Conservation (phyloP, 495 filamentous ascomycete species). For the Aspergillus sclerotioniger region DNA sequence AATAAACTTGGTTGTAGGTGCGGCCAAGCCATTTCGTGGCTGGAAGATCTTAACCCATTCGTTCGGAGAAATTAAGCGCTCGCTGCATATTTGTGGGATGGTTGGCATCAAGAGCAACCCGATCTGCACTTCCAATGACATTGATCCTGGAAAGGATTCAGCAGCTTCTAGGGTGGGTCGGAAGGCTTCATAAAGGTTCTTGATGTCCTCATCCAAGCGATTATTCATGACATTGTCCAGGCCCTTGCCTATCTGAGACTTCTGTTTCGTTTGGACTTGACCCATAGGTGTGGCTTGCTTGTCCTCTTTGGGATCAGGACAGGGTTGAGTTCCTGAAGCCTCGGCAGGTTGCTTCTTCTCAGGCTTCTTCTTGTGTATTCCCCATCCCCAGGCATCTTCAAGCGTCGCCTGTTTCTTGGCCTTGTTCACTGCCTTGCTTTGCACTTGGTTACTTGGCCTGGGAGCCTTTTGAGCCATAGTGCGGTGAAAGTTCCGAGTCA, state of each 20-base stretch:
- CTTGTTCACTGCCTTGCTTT: conserved; percentile 13
- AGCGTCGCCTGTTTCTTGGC: conserved; percentile 28
- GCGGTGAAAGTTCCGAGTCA: conserved; percentile 18
- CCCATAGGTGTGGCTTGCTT: not conserved
- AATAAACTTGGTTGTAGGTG: conserved; percentile 27
- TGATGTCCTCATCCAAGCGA: conserved; percentile 9
- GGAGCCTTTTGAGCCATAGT: conserved; percentile 28
- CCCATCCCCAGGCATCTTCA: conserved; percentile 33
- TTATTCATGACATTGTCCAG: no score
- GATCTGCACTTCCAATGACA: conserved; percentile 37
- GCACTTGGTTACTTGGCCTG: conserved; percentile 9
- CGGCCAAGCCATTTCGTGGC: conserved; percentile 14
- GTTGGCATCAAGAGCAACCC: conserved; percentile 33
- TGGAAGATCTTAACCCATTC: conserved; percentile 30
- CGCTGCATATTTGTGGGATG: conserved; percentile 21
- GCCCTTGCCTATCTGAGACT: conserved; percentile 5
- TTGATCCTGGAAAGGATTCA: conserved; percentile 26
- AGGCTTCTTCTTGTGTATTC: conserved; percentile 13
- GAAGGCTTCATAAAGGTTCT: conserved; percentile 21
- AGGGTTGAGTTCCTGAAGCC: not conserved
- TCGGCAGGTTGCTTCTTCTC: conserved; percentile 7
- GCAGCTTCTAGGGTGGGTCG: conserved; percentile 26
- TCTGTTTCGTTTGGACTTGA: not conserved
- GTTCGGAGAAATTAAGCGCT: conserved; percentile 13
- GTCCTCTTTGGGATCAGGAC: not conserved